Percentiles rank a stretch among this genome's conserved stretches.
phyloP scores from a whole-genome alignment of 495 filamentous ascomycete species.

The Mytilinidion resinicola region DNA sequence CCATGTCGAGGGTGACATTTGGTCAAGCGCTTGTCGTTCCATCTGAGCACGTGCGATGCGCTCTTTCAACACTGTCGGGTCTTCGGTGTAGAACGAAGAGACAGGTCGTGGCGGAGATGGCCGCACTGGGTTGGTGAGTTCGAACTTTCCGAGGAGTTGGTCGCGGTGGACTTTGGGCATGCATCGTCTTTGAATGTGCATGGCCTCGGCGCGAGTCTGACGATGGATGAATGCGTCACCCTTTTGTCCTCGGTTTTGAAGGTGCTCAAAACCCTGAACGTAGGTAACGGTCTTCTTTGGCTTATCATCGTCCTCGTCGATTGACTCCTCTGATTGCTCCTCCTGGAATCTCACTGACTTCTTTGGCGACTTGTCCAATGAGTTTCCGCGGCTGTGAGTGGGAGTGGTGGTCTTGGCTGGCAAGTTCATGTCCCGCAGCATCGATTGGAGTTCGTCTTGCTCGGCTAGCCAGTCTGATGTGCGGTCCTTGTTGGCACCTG shows the following conservation, averaged over 20 bases:
- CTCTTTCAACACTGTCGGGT: conserved; percentile 50
- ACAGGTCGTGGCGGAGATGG: conserved; percentile 43
- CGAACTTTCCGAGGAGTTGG: conserved; percentile 71
- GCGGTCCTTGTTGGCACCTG: conserved; percentile 64
- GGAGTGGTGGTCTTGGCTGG: conserved; percentile 9
- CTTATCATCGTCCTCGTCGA: conserved; percentile 9
- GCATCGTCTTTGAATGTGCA: conserved; percentile 70
- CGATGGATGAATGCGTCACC: conserved; percentile 77
- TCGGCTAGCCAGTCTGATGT: conserved; percentile 76
- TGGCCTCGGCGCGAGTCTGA: conserved; percentile 76
- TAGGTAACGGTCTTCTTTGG: conserved; percentile 68
- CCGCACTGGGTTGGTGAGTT: conserved; percentile 48
- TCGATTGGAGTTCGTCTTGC: conserved; percentile 51
- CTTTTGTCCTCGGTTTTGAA: conserved; percentile 49
- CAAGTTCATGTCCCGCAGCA: conserved; percentile 59
- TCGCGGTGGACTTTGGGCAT: conserved; percentile 39
- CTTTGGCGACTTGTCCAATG: conserved; percentile 39
- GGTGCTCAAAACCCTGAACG: conserved; percentile 80
- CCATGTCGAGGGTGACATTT: conserved; percentile 71
- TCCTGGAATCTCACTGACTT: conserved; percentile 74
- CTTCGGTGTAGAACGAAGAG: conserved; percentile 31
- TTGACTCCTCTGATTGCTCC: conserved; percentile 38
- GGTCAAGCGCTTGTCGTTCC: conserved; percentile 69
- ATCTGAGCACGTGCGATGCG: conserved; percentile 54
- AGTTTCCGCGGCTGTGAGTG: conserved; percentile 23